These are phyloP conservation scores for Phaeosphaeria sp. DNA, from an alignment of 2,329 filamentous ascomycete species.

Conservation along the genomic window DNA sequence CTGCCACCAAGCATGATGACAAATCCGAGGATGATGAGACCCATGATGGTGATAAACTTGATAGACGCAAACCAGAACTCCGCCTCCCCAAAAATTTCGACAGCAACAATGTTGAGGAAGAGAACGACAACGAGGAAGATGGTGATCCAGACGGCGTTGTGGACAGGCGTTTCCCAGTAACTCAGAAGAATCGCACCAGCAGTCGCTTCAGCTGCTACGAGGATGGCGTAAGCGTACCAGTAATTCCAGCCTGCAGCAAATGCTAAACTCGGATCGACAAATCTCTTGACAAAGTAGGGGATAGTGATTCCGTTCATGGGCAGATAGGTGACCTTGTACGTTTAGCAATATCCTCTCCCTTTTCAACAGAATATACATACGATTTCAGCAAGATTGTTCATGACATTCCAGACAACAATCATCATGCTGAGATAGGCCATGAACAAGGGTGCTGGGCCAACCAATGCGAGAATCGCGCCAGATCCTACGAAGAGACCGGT, in stretches of 20 bases:
- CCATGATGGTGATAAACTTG: slow-evolving; percentile 53
- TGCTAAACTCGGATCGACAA: slow-evolving; percentile 56
- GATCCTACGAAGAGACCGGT: slow-evolving; percentile 47
- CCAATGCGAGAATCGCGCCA: slow-evolving; percentile 39
- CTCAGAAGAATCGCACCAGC: slow-evolving; percentile 42
- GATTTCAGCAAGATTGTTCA: slow-evolving; percentile 50
- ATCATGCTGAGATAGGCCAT: slow-evolving; percentile 48
- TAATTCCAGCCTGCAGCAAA: slow-evolving; percentile 43
- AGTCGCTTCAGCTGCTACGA: slow-evolving; percentile 44
- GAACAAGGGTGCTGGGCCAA: slow-evolving; percentile 44
- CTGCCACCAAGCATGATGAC: slow-evolving; percentile 46
- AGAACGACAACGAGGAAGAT: slow-evolving; percentile 45
- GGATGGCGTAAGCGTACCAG: slow-evolving; percentile 45
- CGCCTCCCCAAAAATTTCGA: slow-evolving; percentile 52
- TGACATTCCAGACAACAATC: slow-evolving; percentile 48
- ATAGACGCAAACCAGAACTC: slow-evolving; percentile 61
- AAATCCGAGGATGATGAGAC: slow-evolving; percentile 43
- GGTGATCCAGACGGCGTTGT: slow-evolving; percentile 44
- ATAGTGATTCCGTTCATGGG: slow-evolving; percentile 49
- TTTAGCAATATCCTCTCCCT: not conserved
- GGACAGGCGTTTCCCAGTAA: slow-evolving; percentile 45
- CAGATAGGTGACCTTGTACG: slow-evolving; percentile 40
- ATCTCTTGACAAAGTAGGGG: slow-evolving; percentile 47
- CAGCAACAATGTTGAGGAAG: slow-evolving; percentile 45
- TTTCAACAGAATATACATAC: not conserved